Percentiles rank a stretch among this genome's conserved stretches.
These are phyloP conservation scores for Vigna hirtella DNA, from an alignment of 306 rosid genomes.

Conservation along the genomic window DNA sequence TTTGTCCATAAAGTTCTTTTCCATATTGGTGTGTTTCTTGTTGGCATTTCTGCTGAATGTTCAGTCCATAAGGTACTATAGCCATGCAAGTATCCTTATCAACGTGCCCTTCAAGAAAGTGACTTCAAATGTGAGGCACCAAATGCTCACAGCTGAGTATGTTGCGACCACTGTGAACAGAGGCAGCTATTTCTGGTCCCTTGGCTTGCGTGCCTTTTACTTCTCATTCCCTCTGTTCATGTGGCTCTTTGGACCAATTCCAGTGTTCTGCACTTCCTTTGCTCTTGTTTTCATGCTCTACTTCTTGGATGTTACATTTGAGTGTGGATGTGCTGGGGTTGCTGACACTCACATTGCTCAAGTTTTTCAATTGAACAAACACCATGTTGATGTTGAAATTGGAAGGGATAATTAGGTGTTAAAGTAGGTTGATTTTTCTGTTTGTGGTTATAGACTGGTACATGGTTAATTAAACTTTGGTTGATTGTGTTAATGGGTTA, in stretches of 20 bases:
- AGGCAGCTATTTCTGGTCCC: constrained; percentile 88
- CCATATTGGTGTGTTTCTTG: constrained; percentile 79
- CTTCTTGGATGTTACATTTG: constrained; percentile 69
- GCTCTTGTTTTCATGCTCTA: constrained; percentile 65
- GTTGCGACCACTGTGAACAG: constrained; percentile 72
- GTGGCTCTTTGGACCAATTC: constrained; percentile 93
- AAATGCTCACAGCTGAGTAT: constrained; percentile 60
- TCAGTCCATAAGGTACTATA: constrained; percentile 86
- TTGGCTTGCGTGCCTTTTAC: constrained; percentile 87
- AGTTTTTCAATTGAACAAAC: constrained; percentile 9
- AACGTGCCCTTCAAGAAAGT: constrained; percentile 76
- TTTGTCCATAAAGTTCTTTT: constrained; percentile 66
- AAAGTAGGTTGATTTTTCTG: background rate
- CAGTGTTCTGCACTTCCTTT: constrained; percentile 66
- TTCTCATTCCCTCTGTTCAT: constrained; percentile 83
- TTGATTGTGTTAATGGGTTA: background rate
- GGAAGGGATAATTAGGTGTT: constrained; percentile 33
- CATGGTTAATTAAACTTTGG: background rate
- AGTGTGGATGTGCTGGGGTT: constrained; percentile 54
- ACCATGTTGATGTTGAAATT: constrained; percentile 50
- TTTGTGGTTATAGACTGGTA: background rate
- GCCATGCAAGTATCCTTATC: constrained; percentile 87
- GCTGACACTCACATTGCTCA: constrained; percentile 15
- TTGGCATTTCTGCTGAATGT: constrained; percentile 74
- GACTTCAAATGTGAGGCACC: constrained; percentile 46